Evolutionary conservation across 2,329 filamentous ascomycete genomes (phyloP).

Genomic region (Claviceps paspali): DNA sequence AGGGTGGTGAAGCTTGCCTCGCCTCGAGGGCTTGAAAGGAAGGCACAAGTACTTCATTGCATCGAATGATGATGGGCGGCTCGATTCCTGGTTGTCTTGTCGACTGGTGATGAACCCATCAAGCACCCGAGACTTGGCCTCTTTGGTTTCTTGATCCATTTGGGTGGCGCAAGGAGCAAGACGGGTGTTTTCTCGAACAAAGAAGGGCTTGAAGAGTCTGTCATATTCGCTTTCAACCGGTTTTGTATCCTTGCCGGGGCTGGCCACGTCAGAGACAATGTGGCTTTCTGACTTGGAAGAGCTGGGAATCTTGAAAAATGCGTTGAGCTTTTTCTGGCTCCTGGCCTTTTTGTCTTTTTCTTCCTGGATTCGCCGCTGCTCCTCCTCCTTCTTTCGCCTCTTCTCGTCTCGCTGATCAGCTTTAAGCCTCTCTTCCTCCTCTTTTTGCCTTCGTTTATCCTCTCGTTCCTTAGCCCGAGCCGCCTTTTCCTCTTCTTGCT

Average conservation of each 20-base stretch:
- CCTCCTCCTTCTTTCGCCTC: constrained; percentile 35
- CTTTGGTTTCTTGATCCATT: constrained; percentile 41
- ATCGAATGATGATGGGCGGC: constrained; percentile 27
- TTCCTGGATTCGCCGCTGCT: constrained; percentile 21
- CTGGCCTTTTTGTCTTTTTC: constrained; percentile 35
- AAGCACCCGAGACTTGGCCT: constrained; percentile 34
- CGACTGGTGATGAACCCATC: constrained; percentile 36
- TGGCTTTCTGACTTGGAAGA: constrained; percentile 26
- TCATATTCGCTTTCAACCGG: constrained; percentile 40
- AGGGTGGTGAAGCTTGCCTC: constrained; percentile 32
- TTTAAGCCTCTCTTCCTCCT: constrained; percentile 24
- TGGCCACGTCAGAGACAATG: constrained; percentile 15
- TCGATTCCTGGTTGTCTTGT: constrained; percentile 25
- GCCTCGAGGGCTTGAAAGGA: constrained; percentile 19
- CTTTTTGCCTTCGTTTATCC: constrained; percentile 25
- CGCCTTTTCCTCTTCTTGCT: constrained; percentile 24
- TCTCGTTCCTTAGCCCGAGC: constrained; percentile 23
- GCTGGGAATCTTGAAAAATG: constrained; percentile 25
- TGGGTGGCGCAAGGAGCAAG: constrained; percentile 46
- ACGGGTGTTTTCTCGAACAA: constrained; percentile 56
- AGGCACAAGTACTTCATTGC: constrained; percentile 31
- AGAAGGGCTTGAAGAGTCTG: constrained; percentile 67
- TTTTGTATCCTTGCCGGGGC: constrained; percentile 15
- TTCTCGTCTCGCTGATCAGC: constrained; percentile 30
- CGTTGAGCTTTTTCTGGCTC: constrained; percentile 30